Evolutionary conservation across 257 asterid species (phyloP), one percentile per base, ranked within the genome.

Genomic region (Rubia yunnanensis): DNA sequence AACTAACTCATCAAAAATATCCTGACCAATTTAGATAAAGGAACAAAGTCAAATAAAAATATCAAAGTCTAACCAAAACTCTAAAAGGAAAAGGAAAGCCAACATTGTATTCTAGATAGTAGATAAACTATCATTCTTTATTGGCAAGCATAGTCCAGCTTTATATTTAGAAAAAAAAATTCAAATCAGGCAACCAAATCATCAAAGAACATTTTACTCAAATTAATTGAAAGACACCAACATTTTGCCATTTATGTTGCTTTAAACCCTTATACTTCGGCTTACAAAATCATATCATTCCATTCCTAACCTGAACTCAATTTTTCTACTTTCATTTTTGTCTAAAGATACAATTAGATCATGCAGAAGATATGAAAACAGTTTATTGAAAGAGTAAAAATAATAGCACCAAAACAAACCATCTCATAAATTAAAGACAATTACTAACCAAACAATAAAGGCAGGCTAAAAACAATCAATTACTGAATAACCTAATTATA

Each of bases 1-100:
- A 46, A 64, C 50, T 46, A 32, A 41, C 67, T 66, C 73, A 62
- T 61, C 73, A 62, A 35, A 44, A 35, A 54, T 30, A 60, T 61
- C 53, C 20, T 30, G 31, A 54, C 52, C 55, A 65, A 44, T 11
- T 22, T 49, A 46, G 39, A 63, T 20, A 20, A 31, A 13, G 48
- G 66, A 26, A 17, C 38, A 65, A 35, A 17, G 41, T 23, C 34
- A 23, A n/a, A n/a, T 10, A 70, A 1, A 34, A 22, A 17, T 10
- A 38, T 32, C 5, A 46, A 73, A 14, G 8, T 30, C 34, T 23
- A 66, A 1, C 22, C 27, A 63, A 14, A 28, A 30, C 14, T 17
- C 35, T 30, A 11, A 31, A 52, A 62, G 55, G 66, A 52, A 74
- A 64, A 20, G 23, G 23, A 69, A 64, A 20, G 24, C 13, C 10